Conservation (phyloP, 768 basidiomycete species). For the Mycena capillaripes region DNA sequence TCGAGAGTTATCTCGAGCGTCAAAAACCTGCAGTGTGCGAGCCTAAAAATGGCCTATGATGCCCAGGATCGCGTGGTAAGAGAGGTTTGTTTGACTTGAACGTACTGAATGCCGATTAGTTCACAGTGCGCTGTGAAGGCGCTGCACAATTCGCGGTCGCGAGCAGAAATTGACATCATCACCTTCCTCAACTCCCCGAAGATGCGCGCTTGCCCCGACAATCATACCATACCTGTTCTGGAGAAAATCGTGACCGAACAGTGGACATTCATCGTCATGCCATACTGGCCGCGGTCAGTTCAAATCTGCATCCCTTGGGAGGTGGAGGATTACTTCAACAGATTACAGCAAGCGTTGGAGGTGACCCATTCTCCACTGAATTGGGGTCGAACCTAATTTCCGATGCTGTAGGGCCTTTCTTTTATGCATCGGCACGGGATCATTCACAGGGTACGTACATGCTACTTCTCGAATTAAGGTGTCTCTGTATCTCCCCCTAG, state of each 20-base stretch:
- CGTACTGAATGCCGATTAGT: background rate
- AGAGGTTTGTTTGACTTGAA: no score
- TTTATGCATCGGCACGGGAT: slow-evolving; percentile 37
- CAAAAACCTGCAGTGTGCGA: slow-evolving; percentile 19
- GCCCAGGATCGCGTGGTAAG: slow-evolving; percentile 33
- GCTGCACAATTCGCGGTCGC: slow-evolving; percentile 25
- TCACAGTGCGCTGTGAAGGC: slow-evolving; percentile 35
- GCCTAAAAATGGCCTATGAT: slow-evolving; percentile 38
- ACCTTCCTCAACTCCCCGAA: slow-evolving; percentile 33
- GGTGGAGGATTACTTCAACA: slow-evolving; percentile 36
- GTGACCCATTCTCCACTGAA: slow-evolving; percentile 17
- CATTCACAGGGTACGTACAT: slow-evolving; percentile 31
- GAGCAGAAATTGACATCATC: slow-evolving; percentile 31
- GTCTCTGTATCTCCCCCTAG: slow-evolving; percentile 13
- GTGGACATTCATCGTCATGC: slow-evolving; percentile 37
- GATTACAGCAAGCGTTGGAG: slow-evolving; percentile 34
- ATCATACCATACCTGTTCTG: slow-evolving; percentile 37
- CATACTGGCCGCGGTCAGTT: slow-evolving; percentile 35
- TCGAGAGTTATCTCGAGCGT: background rate
- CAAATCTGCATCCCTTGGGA: slow-evolving; percentile 35
- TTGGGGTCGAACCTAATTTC: slow-evolving; percentile 11
- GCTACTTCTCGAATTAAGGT: background rate
- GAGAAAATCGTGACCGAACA: slow-evolving; percentile 35
- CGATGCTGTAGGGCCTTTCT: slow-evolving; percentile 24
- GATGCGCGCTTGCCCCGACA: slow-evolving; percentile 32